phyloP scores from a whole-genome alignment of 106 monocot species.

The Acorus calamus region DNA sequence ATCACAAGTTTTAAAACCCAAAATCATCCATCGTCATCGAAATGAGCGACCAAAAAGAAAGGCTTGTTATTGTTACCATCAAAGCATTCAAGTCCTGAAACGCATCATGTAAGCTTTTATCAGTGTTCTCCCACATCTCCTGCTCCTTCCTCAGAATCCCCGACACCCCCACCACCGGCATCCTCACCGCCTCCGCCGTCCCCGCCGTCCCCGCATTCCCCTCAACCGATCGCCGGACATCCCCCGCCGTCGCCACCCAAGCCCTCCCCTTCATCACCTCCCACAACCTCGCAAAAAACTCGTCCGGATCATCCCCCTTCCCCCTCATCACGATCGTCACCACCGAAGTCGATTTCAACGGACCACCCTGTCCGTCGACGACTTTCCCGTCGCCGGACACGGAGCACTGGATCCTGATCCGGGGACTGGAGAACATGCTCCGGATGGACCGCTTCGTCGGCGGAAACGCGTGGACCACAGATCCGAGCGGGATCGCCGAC shows the following conservation, averaged over 20 bases:
- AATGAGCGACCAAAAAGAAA: not conserved
- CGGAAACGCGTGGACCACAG: slow-evolving; percentile 49
- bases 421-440: slow-evolving; percentile 52
- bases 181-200: slow-evolving; percentile 21
- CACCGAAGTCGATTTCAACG: slow-evolving; percentile 22
- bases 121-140: slow-evolving; percentile 93
- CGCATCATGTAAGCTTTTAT: slow-evolving; percentile 84
- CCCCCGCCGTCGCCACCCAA: slow-evolving; percentile 39
- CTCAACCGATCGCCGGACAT: not conserved
- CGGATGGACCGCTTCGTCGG: slow-evolving; percentile 54
- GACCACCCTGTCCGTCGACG: not conserved
- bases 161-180: slow-evolving; percentile 74
- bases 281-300: slow-evolving; percentile 44
- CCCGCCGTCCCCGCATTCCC: not conserved
- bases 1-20: not conserved
- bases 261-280: slow-evolving; percentile 43
- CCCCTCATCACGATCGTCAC: slow-evolving; percentile 48
- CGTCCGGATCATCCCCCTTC: slow-evolving; percentile 45
- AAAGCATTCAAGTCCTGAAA: slow-evolving; percentile 92
- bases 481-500: slow-evolving; percentile 38
- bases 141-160: slow-evolving; percentile 97
- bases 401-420: slow-evolving; percentile 55
- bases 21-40: not conserved
- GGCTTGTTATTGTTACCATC: slow-evolving; percentile 39
- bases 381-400: slow-evolving; percentile 5